Conservation (phyloP, 192 early-diverging fungal species). For the Bifiguratus adelaidae region DNA sequence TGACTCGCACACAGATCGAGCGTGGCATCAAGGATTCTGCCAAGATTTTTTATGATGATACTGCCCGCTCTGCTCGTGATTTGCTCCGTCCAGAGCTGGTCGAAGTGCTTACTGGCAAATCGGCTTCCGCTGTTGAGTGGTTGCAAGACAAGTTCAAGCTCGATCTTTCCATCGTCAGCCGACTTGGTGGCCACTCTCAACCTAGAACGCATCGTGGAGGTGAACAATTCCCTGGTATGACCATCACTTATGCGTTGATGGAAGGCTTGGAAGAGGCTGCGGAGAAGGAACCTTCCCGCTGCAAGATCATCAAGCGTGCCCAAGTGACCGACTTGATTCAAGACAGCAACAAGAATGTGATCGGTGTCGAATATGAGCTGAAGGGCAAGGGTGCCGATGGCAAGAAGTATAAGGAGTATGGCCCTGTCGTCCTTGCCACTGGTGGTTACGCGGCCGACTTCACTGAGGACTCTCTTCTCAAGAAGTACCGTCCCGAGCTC, state of each 20-base stretch:
- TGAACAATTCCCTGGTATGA: constrained; percentile 82
- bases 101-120: constrained; percentile 76
- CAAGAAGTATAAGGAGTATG: constrained; percentile 46
- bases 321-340: constrained; percentile 65
- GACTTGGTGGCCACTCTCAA: constrained; percentile 87
- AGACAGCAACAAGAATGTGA: constrained; percentile 46
- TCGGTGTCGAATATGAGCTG: constrained; percentile 71
- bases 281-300: constrained; percentile 54
- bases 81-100: constrained; percentile 71
- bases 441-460: constrained; percentile 96
- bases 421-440: constrained; percentile 83
- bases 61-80: constrained; percentile 77
- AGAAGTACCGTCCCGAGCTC: constrained; percentile 73
- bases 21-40: constrained; percentile 69
- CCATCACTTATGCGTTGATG: constrained; percentile 88
- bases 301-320: constrained; percentile 75
- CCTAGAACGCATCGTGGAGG: constrained; percentile 91
- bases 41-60: constrained; percentile 79
- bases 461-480: constrained; percentile 58
- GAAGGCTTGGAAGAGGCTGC: constrained; percentile 65
- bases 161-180: constrained; percentile 79
- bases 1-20: constrained; percentile 72
- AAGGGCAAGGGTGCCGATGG: constrained; percentile 36
- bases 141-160: constrained; percentile 82
- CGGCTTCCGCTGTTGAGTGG: constrained; percentile 86